These are phyloP conservation scores for Nemania sp. DNA, from an alignment of 2,329 filamentous ascomycete species.

Conservation along the genomic window DNA sequence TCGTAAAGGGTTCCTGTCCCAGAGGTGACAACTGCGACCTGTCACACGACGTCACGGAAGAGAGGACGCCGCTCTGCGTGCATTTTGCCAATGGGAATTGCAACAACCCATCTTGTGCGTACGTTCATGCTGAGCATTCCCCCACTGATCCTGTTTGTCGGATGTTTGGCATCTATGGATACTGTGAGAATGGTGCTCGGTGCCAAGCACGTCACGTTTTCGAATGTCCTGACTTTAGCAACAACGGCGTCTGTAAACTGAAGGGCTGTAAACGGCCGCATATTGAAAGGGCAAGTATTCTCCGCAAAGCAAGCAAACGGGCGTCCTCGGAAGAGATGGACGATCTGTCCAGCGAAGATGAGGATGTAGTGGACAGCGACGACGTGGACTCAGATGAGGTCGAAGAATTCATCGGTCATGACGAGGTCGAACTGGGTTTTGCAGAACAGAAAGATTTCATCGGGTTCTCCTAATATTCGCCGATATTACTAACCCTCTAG, in stretches of 20 bases:
- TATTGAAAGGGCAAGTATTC: conserved; percentile 81
- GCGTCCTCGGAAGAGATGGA: conserved; percentile 56
- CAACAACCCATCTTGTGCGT: conserved; percentile 82
- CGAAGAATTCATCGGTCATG: conserved; percentile 65
- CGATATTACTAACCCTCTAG: conserved; percentile 32
- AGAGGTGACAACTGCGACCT: conserved; percentile 83
- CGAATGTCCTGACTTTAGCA: conserved; percentile 95
- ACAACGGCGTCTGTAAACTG: conserved; percentile 80
- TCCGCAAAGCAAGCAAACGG: conserved; percentile 67
- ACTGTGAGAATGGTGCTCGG: conserved; percentile 78
- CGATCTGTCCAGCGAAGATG: conserved; percentile 80
- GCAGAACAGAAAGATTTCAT: conserved; percentile 65
- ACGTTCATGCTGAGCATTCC: conserved; percentile 81
- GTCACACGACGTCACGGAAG: conserved; percentile 81
- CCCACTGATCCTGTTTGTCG: conserved; percentile 80
- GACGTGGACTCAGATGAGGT: conserved; percentile 79
- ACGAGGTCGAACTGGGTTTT: conserved; percentile 61
- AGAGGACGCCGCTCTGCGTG: conserved; percentile 85
- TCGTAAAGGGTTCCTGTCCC: conserved; percentile 78
- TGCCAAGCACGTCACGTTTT: conserved; percentile 86
- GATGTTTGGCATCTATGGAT: conserved; percentile 83
- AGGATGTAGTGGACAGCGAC: conserved; percentile 70
- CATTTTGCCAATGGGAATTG: conserved; percentile 91
- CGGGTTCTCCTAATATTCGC: conserved; percentile 45
- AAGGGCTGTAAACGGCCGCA: conserved; percentile 85